These are phyloP conservation scores for Gryganskiella cystojenkinii DNA, from an alignment of 192 early-diverging fungal species.

Conservation along the genomic window DNA sequence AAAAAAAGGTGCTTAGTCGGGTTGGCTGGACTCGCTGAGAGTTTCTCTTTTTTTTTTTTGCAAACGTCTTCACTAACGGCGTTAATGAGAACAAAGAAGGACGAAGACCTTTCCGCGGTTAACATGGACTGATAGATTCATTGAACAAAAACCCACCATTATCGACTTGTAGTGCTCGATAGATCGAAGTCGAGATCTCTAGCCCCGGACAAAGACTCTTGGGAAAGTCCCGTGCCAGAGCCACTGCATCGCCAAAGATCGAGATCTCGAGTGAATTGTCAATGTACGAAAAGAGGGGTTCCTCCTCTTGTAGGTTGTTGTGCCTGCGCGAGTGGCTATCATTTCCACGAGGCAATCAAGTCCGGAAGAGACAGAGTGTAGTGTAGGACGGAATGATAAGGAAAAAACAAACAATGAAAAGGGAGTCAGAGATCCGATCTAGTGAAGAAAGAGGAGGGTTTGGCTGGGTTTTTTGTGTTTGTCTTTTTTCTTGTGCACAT, in stretches of 20 bases:
- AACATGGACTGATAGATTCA: no score
- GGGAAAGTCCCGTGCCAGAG: conserved; percentile 64
- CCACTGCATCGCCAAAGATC: conserved; percentile 68
- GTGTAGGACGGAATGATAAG: no score
- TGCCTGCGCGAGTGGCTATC: conserved; percentile 16
- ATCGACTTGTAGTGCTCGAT: conserved; percentile 49
- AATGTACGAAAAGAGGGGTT: conserved; percentile 72
- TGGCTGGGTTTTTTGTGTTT: no score
- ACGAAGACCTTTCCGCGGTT: neutral
- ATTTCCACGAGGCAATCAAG: no score
- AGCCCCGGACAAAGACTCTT: conserved; percentile 36
- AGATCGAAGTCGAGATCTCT: conserved; percentile 36
- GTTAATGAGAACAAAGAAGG: neutral
- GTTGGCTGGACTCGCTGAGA: no score
- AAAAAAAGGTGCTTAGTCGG: neutral
- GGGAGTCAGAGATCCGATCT: no score
- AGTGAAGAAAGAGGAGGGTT: no score
- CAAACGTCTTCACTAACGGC: no score
- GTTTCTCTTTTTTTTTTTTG: neutral
- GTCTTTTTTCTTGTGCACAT: no score
- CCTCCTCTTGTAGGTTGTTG: conserved; percentile 10
- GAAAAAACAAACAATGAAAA: no score
- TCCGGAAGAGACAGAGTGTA: no score
- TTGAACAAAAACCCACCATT: conserved; percentile 23
- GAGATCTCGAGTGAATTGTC: conserved; percentile 79